Base-by-base conservation (phyloP, 2,329 filamentous ascomycete species). In the Seiridium cupressi region DNA sequence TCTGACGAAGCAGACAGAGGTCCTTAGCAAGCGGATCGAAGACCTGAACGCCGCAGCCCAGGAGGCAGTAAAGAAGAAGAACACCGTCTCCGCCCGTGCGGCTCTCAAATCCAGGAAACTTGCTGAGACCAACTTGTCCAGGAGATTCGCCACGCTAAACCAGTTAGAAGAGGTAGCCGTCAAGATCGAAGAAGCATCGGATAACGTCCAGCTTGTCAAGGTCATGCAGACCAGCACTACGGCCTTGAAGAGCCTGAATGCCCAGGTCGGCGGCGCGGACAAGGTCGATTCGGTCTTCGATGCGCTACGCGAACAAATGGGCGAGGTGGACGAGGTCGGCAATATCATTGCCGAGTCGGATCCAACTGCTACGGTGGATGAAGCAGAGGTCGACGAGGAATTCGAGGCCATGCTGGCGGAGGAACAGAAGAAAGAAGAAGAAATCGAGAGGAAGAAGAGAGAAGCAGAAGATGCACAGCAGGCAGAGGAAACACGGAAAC, bases 381-480 rank as follows among this genome's bases (percentile, higher is more conserved):
- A 97, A 70, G 82, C 71, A 26, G 93, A 96, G 72, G 86, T 98
- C 59, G 93, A 97, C 66, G 90, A 94, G 62, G 94, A 97, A 77
- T 82, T 98, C 51, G 89, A 90, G 65, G 88, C 82, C 3, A 78
- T 99, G 77, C 88, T 93, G 75, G 78, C 72, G 40, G 81, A 85
- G 64, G 84, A 86, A 66, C 75, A 70, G 64, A 78, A 79, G 69
- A 83, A 84, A 69, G 81, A 85, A 60, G 77, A 80, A 61, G 76
- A 77, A 61, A 75, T 73, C 9, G 67, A 72, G 58, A 70, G 70
- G 61, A 72, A 80, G 68, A 79, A 77, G 54, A 72, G 68, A 58
- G 76, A 81, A 59, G 79, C 76, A 35, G 70, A 77, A 53, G 77
- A 81, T 63, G 74, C 80, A 57, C 65, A 67, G 61, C 75, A 82